These are phyloP conservation scores for Globisporangium apiculatum DNA, from an alignment of 352 stramenopile genomes.

Conservation along the genomic window DNA sequence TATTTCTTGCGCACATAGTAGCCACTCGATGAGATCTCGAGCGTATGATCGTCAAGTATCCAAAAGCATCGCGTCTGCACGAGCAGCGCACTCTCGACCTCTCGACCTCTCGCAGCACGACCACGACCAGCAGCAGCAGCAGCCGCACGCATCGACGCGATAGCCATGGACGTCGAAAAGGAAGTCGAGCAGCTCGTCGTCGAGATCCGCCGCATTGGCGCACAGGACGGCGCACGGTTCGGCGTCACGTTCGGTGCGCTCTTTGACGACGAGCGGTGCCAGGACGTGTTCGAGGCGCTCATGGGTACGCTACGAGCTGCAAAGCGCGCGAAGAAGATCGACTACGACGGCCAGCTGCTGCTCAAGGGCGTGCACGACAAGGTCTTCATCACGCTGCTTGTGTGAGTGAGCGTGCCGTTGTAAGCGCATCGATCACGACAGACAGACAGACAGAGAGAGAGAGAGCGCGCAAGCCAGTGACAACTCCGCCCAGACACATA, in stretches of 20 bases:
- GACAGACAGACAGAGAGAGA: not conserved
- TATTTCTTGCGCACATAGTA: not conserved
- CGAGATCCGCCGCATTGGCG: slow-evolving; percentile 61
- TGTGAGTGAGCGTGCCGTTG: slow-evolving; percentile 7
- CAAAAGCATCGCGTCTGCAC: not conserved
- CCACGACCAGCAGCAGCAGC: not conserved
- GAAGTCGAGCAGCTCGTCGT: slow-evolving; percentile 63
- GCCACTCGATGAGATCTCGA: not conserved
- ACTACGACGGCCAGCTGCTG: slow-evolving; percentile 74
- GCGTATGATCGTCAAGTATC: not conserved
- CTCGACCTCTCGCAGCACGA: not conserved
- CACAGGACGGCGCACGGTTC: slow-evolving; percentile 40
- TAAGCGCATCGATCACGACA: not conserved
- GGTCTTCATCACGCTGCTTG: slow-evolving; percentile 63
- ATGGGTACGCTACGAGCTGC: slow-evolving; percentile 80
- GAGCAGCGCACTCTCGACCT: not conserved
- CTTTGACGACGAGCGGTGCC: slow-evolving; percentile 79
- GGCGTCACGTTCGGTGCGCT: slow-evolving; percentile 69
- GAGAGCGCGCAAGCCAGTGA: not conserved
- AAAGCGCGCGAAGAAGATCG: slow-evolving; percentile 68
- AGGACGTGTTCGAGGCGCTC: slow-evolving; percentile 73
- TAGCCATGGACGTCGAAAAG: slow-evolving; percentile 54
- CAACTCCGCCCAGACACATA: too few species aligned
- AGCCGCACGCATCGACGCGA: not conserved
- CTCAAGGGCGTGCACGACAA: slow-evolving; percentile 81